These are phyloP conservation scores for Irpex rosettiformis DNA, from an alignment of 1,284 basidiomycete species.

Conservation along the genomic window DNA sequence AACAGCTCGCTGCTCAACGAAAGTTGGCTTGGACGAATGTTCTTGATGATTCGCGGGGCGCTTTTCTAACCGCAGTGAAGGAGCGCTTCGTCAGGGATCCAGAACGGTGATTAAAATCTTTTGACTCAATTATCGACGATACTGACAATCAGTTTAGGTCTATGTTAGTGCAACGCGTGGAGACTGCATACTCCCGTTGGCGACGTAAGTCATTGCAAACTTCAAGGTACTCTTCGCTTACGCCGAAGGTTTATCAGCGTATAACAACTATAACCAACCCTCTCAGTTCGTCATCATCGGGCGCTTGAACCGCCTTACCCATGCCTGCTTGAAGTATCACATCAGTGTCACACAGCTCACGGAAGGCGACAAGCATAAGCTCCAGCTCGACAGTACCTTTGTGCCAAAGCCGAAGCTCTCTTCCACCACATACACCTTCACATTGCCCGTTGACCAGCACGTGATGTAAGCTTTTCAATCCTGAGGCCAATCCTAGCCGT, in stretches of 20 bases:
- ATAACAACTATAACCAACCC: background rate
- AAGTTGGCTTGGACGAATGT: conserved; percentile 16
- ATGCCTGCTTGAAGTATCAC: conserved; percentile 30
- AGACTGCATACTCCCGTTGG: no score
- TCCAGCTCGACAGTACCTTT: conserved; percentile 35
- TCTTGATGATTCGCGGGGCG: conserved; percentile 13
- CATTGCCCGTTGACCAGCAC: conserved; percentile 29
- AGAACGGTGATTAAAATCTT: background rate
- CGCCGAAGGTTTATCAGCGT: background rate
- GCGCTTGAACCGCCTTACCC: conserved; percentile 15
- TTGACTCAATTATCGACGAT: background rate
- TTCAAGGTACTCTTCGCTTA: background rate
- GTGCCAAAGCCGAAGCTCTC: conserved; percentile 34
- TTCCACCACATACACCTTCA: conserved; percentile 27
- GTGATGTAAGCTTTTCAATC: conserved; percentile 32
- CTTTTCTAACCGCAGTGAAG: conserved; percentile 27
- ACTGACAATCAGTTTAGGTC: background rate
- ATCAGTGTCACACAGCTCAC: conserved; percentile 38
- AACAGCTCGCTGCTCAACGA: conserved; percentile 15
- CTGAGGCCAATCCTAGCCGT: background rate
- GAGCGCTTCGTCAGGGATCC: conserved; percentile 1
- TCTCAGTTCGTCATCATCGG: conserved; percentile 16
- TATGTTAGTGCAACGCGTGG: background rate
- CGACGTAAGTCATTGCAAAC: background rate
- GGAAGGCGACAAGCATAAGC: conserved; percentile 36